Percentiles rank a stretch among this genome's conserved stretches.
phyloP scores from a whole-genome alignment of 345 rosid genomes.

The Laguncularia racemosa region DNA sequence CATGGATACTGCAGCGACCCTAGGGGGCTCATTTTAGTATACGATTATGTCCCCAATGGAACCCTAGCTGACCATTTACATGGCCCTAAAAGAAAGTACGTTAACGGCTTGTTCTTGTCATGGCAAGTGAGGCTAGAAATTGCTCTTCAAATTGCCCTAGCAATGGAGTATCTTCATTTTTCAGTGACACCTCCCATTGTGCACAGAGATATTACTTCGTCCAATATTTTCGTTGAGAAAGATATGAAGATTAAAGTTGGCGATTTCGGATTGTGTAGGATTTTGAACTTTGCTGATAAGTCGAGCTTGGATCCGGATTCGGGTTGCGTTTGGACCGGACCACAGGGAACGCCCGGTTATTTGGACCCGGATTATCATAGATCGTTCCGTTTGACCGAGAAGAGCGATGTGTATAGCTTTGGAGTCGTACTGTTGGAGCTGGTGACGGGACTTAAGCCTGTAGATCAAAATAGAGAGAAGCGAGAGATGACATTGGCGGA shows the following conservation, averaged over 20 bases:
- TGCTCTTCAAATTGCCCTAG: slow-evolving; percentile 65
- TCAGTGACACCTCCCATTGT: slow-evolving; percentile 59
- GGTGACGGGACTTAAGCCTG: slow-evolving; percentile 73
- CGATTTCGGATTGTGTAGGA: slow-evolving; percentile 82
- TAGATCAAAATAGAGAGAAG: slow-evolving; percentile 75
- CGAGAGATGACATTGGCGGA: slow-evolving; percentile 84
- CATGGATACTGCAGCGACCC: slow-evolving; percentile 97
- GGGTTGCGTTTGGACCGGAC: slow-evolving; percentile 85
- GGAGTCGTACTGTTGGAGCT: slow-evolving; percentile 86
- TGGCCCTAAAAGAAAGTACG: slow-evolving; percentile 27
- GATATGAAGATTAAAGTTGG: slow-evolving; percentile 87
- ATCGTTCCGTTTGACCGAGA: slow-evolving; percentile 83
- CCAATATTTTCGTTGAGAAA: slow-evolving; percentile 77
- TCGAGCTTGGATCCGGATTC: slow-evolving; percentile 34
- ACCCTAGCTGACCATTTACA: slow-evolving; percentile 90
- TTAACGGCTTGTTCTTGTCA: slow-evolving; percentile 22
- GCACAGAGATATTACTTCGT: slow-evolving; percentile 76
- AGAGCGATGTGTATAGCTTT: slow-evolving; percentile 83
- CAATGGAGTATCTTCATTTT: slow-evolving; percentile 75
- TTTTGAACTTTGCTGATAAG: slow-evolving; percentile 38
- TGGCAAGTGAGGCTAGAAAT: slow-evolving; percentile 83
- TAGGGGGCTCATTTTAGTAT: slow-evolving; percentile 79
- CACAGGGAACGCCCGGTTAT: slow-evolving; percentile 93
- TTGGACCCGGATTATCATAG: slow-evolving; percentile 89
- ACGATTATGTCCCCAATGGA: slow-evolving; percentile 82